Evolutionary conservation across 768 basidiomycete species (phyloP), one percentile per base, ranked within the genome.

Genomic region (Trametes cingulata): DNA sequence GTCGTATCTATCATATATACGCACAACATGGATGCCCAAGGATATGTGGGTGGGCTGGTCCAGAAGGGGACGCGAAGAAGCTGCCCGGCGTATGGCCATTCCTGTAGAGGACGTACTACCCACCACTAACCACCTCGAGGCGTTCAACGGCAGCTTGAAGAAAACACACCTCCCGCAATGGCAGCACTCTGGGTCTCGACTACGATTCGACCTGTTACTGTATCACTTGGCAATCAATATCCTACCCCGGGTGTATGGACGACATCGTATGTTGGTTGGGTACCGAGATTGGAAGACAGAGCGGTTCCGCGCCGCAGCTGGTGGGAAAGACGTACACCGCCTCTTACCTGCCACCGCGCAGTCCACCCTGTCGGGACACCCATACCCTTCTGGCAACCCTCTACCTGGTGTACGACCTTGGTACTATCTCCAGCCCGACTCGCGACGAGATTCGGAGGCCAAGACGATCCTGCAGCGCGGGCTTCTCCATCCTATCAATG

Each of bases 81-180:
- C 75, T 13, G 72, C 75, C 0, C 27, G 36, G 2, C 45, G 62
- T 0, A 45, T 77, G 6, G 48, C 52, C 0, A 42, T 60, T 10
- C 33, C 59, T 1, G 43, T 77, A 15, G 69, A 74, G 0, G 67
- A 64, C 2, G 69, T 79, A 2, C 27, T 77, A 6, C 65, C 73
- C 0, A 78, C 77, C 5, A 78, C 75, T 22, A 78, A 78, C 46
- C 76, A 77, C 53, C 69, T 78, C 8, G 75, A 79, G 60, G 71
- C 73, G 1, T 77, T 78, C 65, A 78, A 78, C 50, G 62, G 69
- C 5, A 40, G 71, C 13, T 59, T 78, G 1, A 77, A 79, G 62
- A 46, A 61, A 1, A 74, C 71, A 36, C 61, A 75, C 45, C 22
- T 78, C 0, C 64, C 29, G 0, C 65, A 58, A 25, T 71, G 65